phyloP scores from a whole-genome alignment of 192 early-diverging fungal genomes.

The Entrophospora sp. region DNA sequence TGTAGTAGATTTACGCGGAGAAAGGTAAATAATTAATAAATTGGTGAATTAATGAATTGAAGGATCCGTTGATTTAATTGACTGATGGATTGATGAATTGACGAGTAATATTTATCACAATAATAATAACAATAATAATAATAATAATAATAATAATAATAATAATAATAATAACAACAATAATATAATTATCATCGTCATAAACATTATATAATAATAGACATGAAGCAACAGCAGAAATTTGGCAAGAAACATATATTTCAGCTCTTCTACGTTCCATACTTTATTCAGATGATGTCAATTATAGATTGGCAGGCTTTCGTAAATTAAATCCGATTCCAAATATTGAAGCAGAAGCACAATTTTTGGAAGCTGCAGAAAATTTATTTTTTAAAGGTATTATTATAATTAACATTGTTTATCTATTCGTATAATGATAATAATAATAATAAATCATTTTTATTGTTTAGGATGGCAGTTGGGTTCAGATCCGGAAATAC shows the following conservation, averaged over 20 bases:
- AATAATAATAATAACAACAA: too few relatives aligned
- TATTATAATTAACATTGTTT: neutral
- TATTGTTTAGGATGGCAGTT: slow-evolving; percentile 68
- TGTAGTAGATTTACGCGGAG: slow-evolving; percentile 79
- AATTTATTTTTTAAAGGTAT: slow-evolving; percentile 80
- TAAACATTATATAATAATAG: too few relatives aligned
- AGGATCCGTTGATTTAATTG: too few relatives aligned
- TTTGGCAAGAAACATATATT: slow-evolving; percentile 90
- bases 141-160: neutral
- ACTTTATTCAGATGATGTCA: slow-evolving; percentile 80
- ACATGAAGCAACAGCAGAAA: slow-evolving; percentile 58
- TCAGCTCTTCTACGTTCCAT: slow-evolving; percentile 84
- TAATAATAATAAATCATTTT: too few relatives aligned
- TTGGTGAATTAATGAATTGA: too few relatives aligned
- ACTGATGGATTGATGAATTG: neutral
- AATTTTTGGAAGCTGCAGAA: slow-evolving; percentile 77
- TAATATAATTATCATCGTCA: too few relatives aligned
- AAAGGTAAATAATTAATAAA: slow-evolving; percentile 70
- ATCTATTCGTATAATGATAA: neutral
- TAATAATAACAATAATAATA: neutral
- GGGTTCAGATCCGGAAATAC: slow-evolving; percentile 88
- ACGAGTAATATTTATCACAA: neutral
- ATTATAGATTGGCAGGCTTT: slow-evolving; percentile 79
- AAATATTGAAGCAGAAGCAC: slow-evolving; percentile 58
- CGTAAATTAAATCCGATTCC: slow-evolving; percentile 85